phyloP scores from a whole-genome alignment of 2,329 filamentous ascomycete species.

The Setomelanomma holmii region DNA sequence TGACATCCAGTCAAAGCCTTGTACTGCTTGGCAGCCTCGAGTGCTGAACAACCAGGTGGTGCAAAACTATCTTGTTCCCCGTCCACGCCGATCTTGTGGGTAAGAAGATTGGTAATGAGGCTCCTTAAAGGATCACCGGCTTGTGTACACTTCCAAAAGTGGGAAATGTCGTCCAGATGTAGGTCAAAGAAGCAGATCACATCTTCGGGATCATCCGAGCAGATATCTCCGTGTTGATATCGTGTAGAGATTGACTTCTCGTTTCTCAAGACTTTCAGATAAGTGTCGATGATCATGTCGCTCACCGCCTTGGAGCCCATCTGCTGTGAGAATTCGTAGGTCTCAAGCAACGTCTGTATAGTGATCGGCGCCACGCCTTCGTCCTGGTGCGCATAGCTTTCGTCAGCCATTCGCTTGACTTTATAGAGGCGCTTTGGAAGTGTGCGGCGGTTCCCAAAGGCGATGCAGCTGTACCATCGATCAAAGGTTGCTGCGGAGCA shows the following conservation, averaged over 20 bases:
- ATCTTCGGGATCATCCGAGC: neutral
- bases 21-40: neutral
- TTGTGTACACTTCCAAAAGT: neutral
- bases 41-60: neutral
- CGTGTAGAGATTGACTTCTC: neutral
- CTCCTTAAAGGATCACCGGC: neutral
- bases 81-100: neutral
- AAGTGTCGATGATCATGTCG: conserved; percentile 14
- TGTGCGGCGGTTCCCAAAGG: neutral
- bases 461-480: conserved; percentile 5
- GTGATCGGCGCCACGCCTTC: neutral
- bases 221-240: neutral
- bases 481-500: conserved; percentile 2
- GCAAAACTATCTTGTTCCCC: neutral
- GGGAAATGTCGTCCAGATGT: neutral
- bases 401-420: neutral
- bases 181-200: conserved; percentile 8
- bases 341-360: conserved; percentile 7
- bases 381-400: neutral
- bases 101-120: neutral
- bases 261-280: conserved; percentile 1
- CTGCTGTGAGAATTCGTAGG: conserved; percentile 9
- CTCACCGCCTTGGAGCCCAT: conserved; percentile 7
- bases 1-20: neutral
- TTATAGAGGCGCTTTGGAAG: conserved; percentile 6